Evolutionary conservation across 495 filamentous ascomycete species (phyloP), one percentile per base, ranked within the genome.

Genomic region (Annulohypoxylon bovei): DNA sequence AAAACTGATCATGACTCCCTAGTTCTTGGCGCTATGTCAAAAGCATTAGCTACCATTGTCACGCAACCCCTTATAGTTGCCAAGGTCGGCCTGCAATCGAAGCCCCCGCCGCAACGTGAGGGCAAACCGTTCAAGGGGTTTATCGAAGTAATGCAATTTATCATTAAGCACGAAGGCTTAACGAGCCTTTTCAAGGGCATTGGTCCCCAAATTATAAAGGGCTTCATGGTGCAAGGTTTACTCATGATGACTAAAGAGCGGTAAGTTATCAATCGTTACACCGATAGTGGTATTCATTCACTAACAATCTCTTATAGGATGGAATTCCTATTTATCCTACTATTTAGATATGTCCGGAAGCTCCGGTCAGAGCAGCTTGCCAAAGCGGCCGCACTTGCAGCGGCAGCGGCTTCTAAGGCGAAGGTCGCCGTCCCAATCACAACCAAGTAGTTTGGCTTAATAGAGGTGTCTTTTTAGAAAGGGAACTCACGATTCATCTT

Each of bases 171-270:
- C 67, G 95, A 99, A 78, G 95, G 95, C 7, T 69, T 85, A 3
- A 70, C 90, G 18, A 91, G 92, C 18, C 86, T 98, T 12, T 98
- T 98, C 85, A 99, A 98, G 83, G 95, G 95, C 22, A 97, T 99
- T 76, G 95, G 89, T 0, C 95, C 95, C 0, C 95, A 99, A 77
- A 90, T 99, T 53, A 74, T 91, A 49, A 99, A 99, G 80, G 95
- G 96, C 16, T 81, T 99, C 46, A 73, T 98, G 47, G 95, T 99
- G 4, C 95, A 99, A 75, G 95, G 95, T 57, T 83, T 98, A 52
- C 82, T 99, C 23, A 99, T 99, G 95, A 99, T 98, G 95, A 97
- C 93, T 3, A 99, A 99, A 83, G 96, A 99, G 80, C 88, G 93
- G 93, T 96, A 86, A 66, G 88, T 79, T 30, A 18, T 3, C 28